A percentile compares a stretch with the other conserved stretches of the same genome.
Conservation (phyloP, 352 stramenopile species). For the Phytophthora podocarpi region DNA sequence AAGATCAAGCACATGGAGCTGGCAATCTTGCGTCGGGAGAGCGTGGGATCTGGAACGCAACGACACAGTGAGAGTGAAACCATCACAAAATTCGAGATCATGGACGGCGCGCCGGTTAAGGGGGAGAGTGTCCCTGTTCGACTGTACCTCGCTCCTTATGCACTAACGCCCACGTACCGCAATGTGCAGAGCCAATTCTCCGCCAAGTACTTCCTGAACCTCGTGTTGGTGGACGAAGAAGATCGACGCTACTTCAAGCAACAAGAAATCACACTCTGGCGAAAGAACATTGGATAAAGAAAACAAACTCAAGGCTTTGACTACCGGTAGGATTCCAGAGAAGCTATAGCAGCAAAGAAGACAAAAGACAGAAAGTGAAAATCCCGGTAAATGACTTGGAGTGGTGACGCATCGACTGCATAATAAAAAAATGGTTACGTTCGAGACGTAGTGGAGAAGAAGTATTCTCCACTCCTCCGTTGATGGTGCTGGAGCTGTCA, state of each 20-base stretch:
- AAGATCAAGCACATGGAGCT: slow-evolving; percentile 99
- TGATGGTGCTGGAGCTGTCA: slow-evolving; percentile 8
- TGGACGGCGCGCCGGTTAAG: slow-evolving; percentile 98
- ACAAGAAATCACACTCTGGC: slow-evolving; percentile 98
- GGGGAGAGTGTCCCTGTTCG: slow-evolving; percentile 97
- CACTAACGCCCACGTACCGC: slow-evolving; percentile 91
- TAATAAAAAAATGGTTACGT: slow-evolving; percentile 22
- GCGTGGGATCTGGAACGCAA: slow-evolving; percentile 78
- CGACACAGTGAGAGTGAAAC: slow-evolving; percentile 96
- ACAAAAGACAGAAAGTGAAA: slow-evolving; percentile 9
- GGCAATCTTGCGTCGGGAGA: slow-evolving; percentile 96
- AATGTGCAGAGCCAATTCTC: slow-evolving; percentile 93
- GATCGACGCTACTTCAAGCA: slow-evolving; percentile 99
- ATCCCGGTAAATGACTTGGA: not conserved
- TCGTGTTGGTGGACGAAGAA: slow-evolving; percentile 99
- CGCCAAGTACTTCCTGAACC: slow-evolving; percentile 97
- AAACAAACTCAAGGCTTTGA: not conserved
- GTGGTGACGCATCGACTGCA: slow-evolving; percentile 6
- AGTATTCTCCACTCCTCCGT: not conserved
- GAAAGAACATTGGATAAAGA: slow-evolving; percentile 54
- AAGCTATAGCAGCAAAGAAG: slow-evolving; percentile 11
- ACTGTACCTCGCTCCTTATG: slow-evolving; percentile 92
- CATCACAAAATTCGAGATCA: slow-evolving; percentile 98
- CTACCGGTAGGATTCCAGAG: slow-evolving; percentile 2
- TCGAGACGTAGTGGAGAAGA: not conserved